Base-by-base conservation (phyloP, 1,284 basidiomycete species). In the Cutaneotrichosporon sp. region DNA sequence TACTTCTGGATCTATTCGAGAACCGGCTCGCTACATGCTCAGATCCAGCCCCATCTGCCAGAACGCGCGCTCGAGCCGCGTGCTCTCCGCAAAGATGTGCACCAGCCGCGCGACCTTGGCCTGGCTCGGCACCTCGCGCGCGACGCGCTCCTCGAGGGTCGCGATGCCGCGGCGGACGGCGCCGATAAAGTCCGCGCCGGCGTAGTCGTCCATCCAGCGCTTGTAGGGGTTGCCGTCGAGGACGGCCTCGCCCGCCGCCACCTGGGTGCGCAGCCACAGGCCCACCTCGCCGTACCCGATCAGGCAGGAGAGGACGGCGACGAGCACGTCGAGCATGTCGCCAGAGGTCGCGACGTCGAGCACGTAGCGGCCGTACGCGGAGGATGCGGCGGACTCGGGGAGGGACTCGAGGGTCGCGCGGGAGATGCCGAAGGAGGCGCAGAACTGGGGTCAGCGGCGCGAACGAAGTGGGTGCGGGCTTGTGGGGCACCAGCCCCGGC, bases 261-360 rank as follows among this genome's bases (percentile, higher is more conserved):
- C 83, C n/a, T n/a, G n/a, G n/a, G n/a, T n/a, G 64, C 88, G 83
- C 54, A 90, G 80, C 89, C 86, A 95, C 45, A 91, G 80, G 0
- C 93, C 95, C 0, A 95, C 91, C 76, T 97, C 91, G n/a, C 92
- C 95, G 72, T 97, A 98, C 0, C 95, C 95, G 0, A 97, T 80
- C 14, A 97, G 82, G 75, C 95, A 98, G 5, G 91, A 89, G 18
- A 89, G 86, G 2, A 95, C 84, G 0, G 91, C 90, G 74, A 97
- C 87, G 24, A 90, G 79, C 13, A 95, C 80, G 64, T 87, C 88
- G 29, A 87, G 84, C 14, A 86, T 78, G 72, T 93, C 90, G 4
- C 92, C 83, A 73, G 86, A 86, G 16, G 89, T 71, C 0, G 90
- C 91, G 1, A 86, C 81, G 74, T 95, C 89, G 25, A 95, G 80